A percentile compares a stretch with the other conserved stretches of the same genome.
Conservation (phyloP, 305 asterid genomes). For the Solanum hybrid region DNA sequence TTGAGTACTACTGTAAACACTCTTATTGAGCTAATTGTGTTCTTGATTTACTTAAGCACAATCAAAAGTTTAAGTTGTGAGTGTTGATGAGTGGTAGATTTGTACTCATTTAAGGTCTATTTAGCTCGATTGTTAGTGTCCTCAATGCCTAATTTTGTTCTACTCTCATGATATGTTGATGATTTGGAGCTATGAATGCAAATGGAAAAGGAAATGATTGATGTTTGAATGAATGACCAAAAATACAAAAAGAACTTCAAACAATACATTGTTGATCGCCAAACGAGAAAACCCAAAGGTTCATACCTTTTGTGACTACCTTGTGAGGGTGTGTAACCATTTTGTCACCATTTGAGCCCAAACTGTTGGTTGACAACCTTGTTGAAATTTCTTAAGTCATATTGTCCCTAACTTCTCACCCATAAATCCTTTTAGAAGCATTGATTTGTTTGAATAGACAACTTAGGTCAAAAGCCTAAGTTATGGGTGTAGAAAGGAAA, state of each 20-base stretch:
- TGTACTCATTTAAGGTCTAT: no score
- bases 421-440: not conserved
- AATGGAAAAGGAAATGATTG: not conserved
- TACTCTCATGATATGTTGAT: not conserved
- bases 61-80: not conserved
- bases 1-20: no score
- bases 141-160: not conserved
- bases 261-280: not conserved
- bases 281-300: not conserved
- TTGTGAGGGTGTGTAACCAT: not conserved
- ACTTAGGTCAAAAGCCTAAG: not conserved
- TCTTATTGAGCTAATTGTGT: no score
- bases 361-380: not conserved
- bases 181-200: not conserved
- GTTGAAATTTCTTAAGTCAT: not conserved
- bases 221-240: not conserved
- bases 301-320: not conserved
- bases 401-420: not conserved
- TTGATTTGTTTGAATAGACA: not conserved
- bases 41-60: not conserved
- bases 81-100: not conserved
- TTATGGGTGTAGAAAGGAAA: not conserved
- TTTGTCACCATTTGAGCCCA: not conserved
- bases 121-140: not conserved
- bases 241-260: not conserved